Percentiles rank a stretch among this genome's conserved stretches.
Conservation (phyloP, 192 early-diverging fungal species). For the Coemansia sp. region DNA sequence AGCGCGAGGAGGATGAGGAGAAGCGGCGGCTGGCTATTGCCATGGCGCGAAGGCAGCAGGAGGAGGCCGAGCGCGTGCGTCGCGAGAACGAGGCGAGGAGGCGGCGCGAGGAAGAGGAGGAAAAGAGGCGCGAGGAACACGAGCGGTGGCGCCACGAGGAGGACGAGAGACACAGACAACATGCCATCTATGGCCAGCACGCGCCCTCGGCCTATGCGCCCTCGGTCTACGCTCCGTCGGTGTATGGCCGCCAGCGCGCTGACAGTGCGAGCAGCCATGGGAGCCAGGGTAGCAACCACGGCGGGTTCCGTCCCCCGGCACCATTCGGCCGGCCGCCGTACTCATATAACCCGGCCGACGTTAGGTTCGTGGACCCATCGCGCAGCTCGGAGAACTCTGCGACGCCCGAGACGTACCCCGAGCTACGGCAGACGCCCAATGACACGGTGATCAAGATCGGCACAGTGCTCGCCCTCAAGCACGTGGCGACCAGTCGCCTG, state of each 20-base stretch:
- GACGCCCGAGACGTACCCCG: slow-evolving; percentile 42
- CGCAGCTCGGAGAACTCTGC: slow-evolving; percentile 41
- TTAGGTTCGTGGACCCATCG: slow-evolving; percentile 32
- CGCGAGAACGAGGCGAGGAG: slow-evolving; percentile 30
- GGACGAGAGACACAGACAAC: slow-evolving; percentile 12
- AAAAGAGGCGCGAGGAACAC: slow-evolving; percentile 21
- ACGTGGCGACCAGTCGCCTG: slow-evolving; percentile 55
- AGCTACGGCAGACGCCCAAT: slow-evolving; percentile 34
- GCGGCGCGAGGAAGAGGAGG: slow-evolving; percentile 35
- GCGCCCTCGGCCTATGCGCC: neutral
- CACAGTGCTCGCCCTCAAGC: slow-evolving; percentile 58
- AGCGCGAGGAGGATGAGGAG: slow-evolving; percentile 13
- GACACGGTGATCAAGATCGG: slow-evolving; percentile 42
- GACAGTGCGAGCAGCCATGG: slow-evolving; percentile 11
- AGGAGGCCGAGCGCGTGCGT: slow-evolving; percentile 23
- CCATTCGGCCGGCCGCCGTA: slow-evolving; percentile 33
- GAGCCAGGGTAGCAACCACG: slow-evolving; percentile 14
- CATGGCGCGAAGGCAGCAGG: slow-evolving; percentile 7
- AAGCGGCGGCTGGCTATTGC: slow-evolving; percentile 6
- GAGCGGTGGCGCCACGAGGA: slow-evolving; percentile 28
- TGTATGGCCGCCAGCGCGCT: neutral
- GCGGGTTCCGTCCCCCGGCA: slow-evolving; percentile 30
- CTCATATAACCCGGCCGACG: slow-evolving; percentile 29
- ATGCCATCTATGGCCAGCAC: slow-evolving; percentile 1
- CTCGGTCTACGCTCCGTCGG: neutral